Evolutionary conservation across 2,329 filamentous ascomycete species (phyloP), one percentile per base, ranked within the genome.

Genomic region (Furcasterigmium furcatum): DNA sequence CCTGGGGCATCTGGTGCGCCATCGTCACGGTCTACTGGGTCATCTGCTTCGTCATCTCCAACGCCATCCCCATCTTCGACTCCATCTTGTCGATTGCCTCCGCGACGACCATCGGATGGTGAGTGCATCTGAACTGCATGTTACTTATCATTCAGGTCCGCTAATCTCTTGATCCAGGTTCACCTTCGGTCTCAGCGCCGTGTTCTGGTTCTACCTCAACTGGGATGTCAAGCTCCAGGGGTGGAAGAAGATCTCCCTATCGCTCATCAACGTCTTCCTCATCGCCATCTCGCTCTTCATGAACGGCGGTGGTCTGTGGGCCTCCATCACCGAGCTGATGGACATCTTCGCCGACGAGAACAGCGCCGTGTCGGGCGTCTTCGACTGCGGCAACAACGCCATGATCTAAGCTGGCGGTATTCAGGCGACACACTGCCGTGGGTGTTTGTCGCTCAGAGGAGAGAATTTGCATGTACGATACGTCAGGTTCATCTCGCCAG

Each of bases 171-270:
- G 4, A 5, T n/a, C 4, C 14, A 27, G 24, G 24, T 27, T 27
- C 14, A 64, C 63, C 25, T 66, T 65, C 53, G 62, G 63, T 42
- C 55, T 65, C 55, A 58, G 56, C 43, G 61, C 54, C 47, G 51
- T 66, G 30, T 62, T 63, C 46, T 65, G 62, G 63, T 59, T 65
- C 54, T 58, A 62, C 54, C 56, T 63, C 47, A 64, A 66, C 57
- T 63, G 61, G 63, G 52, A 58, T 38, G 48, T 56, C 39, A 56
- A 58, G 43, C 59, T 62, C 39, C 53, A 43, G 38, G 52, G 43
- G 44, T 55, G 52, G 56, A 55, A 48, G 43, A 64, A 63, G 48
- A 65, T 59, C n/a, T 32, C 46, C 13, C 47, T 62, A 38, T 54
- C 55, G 41, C 51, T 49, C 29, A 19, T 63, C 42, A 67, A 65